A percentile compares a stretch with the other conserved stretches of the same genome.
phyloP scores from a whole-genome alignment of 75 land plant species.

The Cupressus sempervirens region DNA sequence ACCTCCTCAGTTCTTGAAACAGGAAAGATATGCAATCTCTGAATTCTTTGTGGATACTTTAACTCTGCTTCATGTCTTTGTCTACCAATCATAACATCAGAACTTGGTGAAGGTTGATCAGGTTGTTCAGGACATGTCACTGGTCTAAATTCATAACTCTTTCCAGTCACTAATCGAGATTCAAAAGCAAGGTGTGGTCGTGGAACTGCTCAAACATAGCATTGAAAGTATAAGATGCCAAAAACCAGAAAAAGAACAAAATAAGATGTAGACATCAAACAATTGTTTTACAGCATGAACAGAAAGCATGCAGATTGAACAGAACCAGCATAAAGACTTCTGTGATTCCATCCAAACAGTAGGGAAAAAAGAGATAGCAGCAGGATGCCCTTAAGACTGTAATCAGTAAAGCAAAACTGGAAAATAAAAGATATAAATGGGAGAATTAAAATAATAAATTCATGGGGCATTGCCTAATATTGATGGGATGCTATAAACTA shows the following conservation, averaged over 20 bases:
- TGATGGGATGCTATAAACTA: neutral
- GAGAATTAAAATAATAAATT: neutral
- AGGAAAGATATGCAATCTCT: constrained; percentile 77
- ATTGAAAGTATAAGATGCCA: neutral
- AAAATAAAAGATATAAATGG: neutral
- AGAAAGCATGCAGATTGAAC: neutral
- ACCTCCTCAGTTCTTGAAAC: constrained; percentile 68
- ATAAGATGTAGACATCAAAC: neutral
- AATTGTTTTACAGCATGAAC: neutral
- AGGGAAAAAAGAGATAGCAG: neutral
- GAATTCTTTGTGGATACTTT: constrained; percentile 69
- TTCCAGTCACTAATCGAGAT: constrained; percentile 69
- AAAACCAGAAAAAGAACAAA: neutral
- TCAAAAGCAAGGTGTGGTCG: constrained; percentile 86
- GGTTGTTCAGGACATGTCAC: constrained; percentile 67
- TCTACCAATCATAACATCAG: constrained; percentile 37
- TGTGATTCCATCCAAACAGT: neutral
- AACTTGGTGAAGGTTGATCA: constrained; percentile 17
- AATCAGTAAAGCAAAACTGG: neutral
- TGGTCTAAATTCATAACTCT: constrained; percentile 59
- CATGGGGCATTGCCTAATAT: neutral
- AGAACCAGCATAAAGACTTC: neutral
- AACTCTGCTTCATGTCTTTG: constrained; percentile 74
- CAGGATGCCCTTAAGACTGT: neutral
- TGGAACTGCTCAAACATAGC: constrained; percentile 38